Base-by-base conservation (phyloP, 148 eudicot genomes). In the Simmondsia chinensis region DNA sequence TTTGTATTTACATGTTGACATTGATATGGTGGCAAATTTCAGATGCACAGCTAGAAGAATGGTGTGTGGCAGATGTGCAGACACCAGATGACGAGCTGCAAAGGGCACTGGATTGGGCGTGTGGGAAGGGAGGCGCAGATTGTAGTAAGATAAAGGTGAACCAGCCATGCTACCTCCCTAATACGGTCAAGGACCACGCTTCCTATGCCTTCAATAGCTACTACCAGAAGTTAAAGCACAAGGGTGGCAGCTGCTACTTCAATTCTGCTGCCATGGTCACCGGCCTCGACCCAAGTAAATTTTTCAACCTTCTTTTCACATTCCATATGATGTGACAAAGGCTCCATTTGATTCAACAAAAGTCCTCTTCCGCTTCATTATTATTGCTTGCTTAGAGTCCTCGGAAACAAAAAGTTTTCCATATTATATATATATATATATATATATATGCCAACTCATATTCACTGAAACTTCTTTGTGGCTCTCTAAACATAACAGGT, bases 181-280 rank as follows among this genome's bases (percentile, higher is more conserved):
- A 76, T 63, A 86, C 83, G 0, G 33, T 68, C 1, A 76, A 51
- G 52, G 84, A 73, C 47, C 96, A 82, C 43, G 83, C 96, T 29
- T 83, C 94, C 0, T 75, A 62, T 48, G 94, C 89, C 25, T 87
- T 87, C 72, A 87, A 87, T 56, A 75, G 73, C 68, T 87, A 87
- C 65, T 83, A 68, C 54, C 96, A 83, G 56, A 77, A 66, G 20
- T 20, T 65, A 33, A 83, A 87, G 77, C 60, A 62, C 64, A 60
- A 69, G 50, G 96, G 93, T 19, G 93, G 43, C 25, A 44, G 25
- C 27, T 86, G 96, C 68, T 70, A 79, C 63, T 86, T 86, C 84
- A 74, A 66, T 45, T 43, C 77, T 15, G 93, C 82, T 24, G 83
- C 87, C 20, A 25, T 79, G 24, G 44, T 79, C 58, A 71, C 83